Conservation (phyloP, 371 early-diverging fungal genomes). For the Rhizopus delemar region DNA sequence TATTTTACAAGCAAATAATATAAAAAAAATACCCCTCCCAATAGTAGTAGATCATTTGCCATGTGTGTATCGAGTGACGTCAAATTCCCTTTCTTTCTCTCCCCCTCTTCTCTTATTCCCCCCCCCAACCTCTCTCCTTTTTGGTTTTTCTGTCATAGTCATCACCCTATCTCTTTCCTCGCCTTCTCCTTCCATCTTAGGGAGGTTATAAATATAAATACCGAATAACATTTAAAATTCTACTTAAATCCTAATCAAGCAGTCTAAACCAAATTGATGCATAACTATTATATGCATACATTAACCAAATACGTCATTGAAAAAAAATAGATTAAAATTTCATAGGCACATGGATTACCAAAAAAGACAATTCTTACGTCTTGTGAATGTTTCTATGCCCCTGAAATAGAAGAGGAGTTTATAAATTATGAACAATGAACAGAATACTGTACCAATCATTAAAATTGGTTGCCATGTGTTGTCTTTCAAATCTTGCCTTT, state of each 20-base stretch:
- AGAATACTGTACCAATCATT: neutral
- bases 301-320: constrained; percentile 3
- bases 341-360: constrained; percentile 1
- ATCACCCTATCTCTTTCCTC: neutral
- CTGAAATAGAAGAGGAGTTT: neutral
- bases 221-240: neutral
- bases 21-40: constrained; percentile 6
- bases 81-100: neutral
- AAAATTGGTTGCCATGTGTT: neutral
- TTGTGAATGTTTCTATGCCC: neutral
- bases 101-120: neutral
- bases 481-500: neutral
- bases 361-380: neutral
- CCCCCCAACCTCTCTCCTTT: neutral
- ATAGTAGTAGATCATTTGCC: constrained; percentile 7
- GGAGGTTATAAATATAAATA: constrained; percentile 1
- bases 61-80: constrained; percentile 2
- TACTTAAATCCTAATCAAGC: neutral
- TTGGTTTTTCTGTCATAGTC: neutral
- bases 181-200: neutral
- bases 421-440: neutral
- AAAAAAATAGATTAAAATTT: constrained; percentile 1
- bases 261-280: neutral
- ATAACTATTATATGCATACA: neutral
- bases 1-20: neutral